Evolutionary conservation across 306 rosid species (phyloP).

Genomic region (Ceratonia siliqua): DNA sequence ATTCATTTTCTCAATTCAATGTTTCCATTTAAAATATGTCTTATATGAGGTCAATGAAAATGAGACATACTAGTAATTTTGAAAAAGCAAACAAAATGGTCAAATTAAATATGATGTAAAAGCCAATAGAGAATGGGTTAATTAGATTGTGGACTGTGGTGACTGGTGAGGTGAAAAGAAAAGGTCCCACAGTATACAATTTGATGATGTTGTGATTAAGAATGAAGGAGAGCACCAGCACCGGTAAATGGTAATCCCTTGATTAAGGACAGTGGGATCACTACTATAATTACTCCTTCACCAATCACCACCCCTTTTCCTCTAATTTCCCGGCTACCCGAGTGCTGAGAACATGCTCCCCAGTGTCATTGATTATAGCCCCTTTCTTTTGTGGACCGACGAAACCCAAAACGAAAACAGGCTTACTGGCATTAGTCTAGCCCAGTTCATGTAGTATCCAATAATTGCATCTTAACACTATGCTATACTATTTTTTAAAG

Average conservation of each 20-base stretch:
- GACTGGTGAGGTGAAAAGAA: conserved; percentile 39
- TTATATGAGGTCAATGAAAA: background rate
- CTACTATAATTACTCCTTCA: conserved; percentile 45
- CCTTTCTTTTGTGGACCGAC: too few relatives aligned
- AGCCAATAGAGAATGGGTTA: too few relatives aligned
- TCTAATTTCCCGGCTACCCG: conserved; percentile 45
- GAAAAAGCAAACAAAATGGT: background rate
- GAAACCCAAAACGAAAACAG: too few relatives aligned
- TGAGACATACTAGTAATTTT: background rate
- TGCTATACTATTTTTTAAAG: too few relatives aligned
- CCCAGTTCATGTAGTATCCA: too few relatives aligned
- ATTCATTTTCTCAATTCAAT: background rate
- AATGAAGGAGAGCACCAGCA: conserved; percentile 50
- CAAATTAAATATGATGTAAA: too few relatives aligned
- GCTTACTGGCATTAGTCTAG: too few relatives aligned
- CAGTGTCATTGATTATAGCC: too few relatives aligned
- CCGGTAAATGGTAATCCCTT: conserved; percentile 43
- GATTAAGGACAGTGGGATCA: conserved; percentile 48
- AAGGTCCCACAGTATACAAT: conserved; percentile 52
- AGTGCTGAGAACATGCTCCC: too few relatives aligned
- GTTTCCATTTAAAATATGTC: background rate
- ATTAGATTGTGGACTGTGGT: too few relatives aligned
- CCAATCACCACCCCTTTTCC: conserved; percentile 29
- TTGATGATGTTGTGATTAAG: conserved; percentile 43
- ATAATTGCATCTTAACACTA: too few relatives aligned